Conservation (phyloP, 2,329 filamentous ascomycete genomes). For the Arthrinium phaeospermum region DNA sequence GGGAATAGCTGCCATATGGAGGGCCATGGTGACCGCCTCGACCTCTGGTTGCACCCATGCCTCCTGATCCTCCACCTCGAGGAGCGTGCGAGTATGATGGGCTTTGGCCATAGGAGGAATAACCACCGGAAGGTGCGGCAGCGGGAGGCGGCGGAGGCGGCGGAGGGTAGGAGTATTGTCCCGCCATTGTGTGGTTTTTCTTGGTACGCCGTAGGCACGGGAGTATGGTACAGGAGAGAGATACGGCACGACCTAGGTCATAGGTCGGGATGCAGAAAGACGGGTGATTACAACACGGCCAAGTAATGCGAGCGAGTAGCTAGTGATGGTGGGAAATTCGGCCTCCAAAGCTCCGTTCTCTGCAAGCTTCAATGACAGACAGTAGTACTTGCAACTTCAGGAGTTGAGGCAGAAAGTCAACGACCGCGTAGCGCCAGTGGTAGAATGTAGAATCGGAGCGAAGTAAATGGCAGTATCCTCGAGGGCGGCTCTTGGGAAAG, state of each 20-base stretch:
- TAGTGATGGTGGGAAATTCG: neutral
- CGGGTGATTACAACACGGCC: neutral
- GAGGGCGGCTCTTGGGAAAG: neutral
- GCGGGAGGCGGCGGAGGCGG: slow-evolving; percentile 39
- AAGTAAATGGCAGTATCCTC: neutral
- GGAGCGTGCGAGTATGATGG: slow-evolving; percentile 49
- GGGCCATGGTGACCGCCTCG: slow-evolving; percentile 31
- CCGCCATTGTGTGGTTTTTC: slow-evolving; percentile 28
- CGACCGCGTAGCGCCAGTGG: neutral
- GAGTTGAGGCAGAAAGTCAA: neutral
- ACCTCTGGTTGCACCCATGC: slow-evolving; percentile 25
- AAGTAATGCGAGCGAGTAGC: neutral
- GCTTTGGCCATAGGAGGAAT: slow-evolving; percentile 41
- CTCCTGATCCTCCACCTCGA: slow-evolving; percentile 24
- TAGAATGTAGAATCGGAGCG: neutral
- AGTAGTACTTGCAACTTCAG: neutral
- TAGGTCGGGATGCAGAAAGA: neutral
- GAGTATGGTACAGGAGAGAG: neutral
- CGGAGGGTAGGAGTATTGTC: slow-evolving; percentile 38
- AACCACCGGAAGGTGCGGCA: slow-evolving; percentile 30
- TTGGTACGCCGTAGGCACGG: neutral
- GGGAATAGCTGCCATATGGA: slow-evolving; percentile 34
- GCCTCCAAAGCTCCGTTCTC: neutral
- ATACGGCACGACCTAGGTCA: neutral
- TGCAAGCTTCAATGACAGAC: neutral